Evolutionary conservation across 495 filamentous ascomycete genomes (phyloP), one percentile per base, ranked within the genome.

Genomic region (Aspergillus wentii): DNA sequence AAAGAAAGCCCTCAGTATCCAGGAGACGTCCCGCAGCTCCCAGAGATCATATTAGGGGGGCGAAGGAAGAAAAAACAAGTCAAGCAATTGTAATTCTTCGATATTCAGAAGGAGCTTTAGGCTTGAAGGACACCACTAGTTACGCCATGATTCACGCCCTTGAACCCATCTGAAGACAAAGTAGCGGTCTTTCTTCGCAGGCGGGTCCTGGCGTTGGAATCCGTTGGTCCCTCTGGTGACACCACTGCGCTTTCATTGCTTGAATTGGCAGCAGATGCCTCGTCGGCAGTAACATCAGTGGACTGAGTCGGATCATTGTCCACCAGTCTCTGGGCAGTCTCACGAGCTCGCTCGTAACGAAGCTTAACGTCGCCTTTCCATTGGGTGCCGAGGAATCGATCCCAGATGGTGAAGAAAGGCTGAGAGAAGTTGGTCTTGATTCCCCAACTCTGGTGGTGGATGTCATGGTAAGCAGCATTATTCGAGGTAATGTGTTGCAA

Each of bases 391-490:
- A 74, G 53, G 4, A 74, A 41, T 18, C 67, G 62, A 38, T 75
- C 71, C 70, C 71, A 75, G 51, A 75, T 68, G 34, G 53, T 69
- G 37, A 71, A 72, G 51, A 73, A 74, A 11, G 69, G 71, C 36
- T 74, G 71, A 1, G 71, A 72, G 46, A 72, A 74, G 42, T 74
- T 74, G 25, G 57, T 72, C 49, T 74, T 96, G 69, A 98, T 95
- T 32, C 92, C 92, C 92, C 91, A 98, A 66, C 86, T 94, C 66
- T 98, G 92, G 64, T 98, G 92, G 60, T 98, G 92, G 35, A 98
- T 86, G 57, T 98, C 92, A 59, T 98, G 92, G 62, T 94, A 98
- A 15, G 78, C 82, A 14, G 92, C 86, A 48, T 96, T 95, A 69
- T 98, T 95, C 52, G 84, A 82, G 23, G 86, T 94, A 20, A 95